Percentiles rank a stretch among this genome's conserved stretches.
These are phyloP conservation scores for Lipomyces spencermartinsiae DNA, from an alignment of 805 yeast genomes.

Conservation along the genomic window DNA sequence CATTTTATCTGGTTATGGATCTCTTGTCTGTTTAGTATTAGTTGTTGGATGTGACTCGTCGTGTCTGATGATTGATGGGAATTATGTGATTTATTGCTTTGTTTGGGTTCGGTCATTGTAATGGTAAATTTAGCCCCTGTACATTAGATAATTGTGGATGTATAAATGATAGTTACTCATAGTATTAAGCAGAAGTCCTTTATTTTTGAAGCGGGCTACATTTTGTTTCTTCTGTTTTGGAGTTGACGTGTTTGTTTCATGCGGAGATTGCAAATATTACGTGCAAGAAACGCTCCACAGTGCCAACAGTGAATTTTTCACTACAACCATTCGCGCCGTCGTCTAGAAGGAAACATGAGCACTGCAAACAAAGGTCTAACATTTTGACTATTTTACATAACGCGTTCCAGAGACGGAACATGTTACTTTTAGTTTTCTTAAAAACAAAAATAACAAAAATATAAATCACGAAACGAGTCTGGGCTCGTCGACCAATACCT, in stretches of 20 bases:
- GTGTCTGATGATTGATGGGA: constrained; percentile 1
- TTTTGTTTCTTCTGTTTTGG: too few relatives aligned
- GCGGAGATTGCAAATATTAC: too few relatives aligned
- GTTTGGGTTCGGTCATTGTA: constrained; percentile 35
- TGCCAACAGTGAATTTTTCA: too few relatives aligned
- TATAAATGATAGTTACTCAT: constrained; percentile 16
- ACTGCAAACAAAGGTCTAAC: background rate
- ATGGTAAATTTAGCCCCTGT: constrained; percentile 29
- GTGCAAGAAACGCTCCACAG: too few relatives aligned
- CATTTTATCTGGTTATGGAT: constrained; percentile 15
- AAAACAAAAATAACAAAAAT: constrained; percentile 3
- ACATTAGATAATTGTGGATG: constrained; percentile 35
- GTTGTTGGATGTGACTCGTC: background rate
- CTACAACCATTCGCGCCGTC: background rate
- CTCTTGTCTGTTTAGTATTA: constrained; percentile 2
- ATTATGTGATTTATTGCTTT: constrained; percentile 15
- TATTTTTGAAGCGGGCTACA: too few relatives aligned
- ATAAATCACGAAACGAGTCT: background rate
- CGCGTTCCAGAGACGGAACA: background rate
- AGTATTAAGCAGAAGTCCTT: too few relatives aligned
- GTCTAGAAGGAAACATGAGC: background rate
- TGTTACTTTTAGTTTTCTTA: constrained; percentile 4
- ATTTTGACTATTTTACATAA: background rate
- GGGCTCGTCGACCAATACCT: background rate
- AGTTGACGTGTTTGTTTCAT: too few relatives aligned